Percentiles rank a stretch among this genome's conserved stretches.
phyloP scores from a whole-genome alignment of 2,329 filamentous ascomycete species.

The Trichophyton mentagrophytes region DNA sequence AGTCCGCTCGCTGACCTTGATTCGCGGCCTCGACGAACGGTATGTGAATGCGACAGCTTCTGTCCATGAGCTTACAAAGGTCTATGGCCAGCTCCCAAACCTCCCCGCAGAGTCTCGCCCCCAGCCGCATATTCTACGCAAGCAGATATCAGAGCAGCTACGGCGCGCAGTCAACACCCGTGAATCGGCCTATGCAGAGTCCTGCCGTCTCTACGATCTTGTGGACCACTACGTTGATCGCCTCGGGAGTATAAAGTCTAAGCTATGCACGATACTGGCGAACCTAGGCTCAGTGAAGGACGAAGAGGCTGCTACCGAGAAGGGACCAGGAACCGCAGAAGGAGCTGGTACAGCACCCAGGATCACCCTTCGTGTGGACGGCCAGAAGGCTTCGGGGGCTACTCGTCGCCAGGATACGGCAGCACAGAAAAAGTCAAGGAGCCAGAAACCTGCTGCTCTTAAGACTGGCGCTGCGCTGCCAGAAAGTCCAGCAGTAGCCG shows the following conservation, averaged over 20 bases:
- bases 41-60: constrained; percentile 31
- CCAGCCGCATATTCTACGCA: constrained; percentile 41
- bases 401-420: not conserved
- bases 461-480: not conserved
- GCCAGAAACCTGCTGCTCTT: not conserved
- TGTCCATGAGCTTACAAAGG: constrained; percentile 32
- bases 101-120: constrained; percentile 37
- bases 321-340: constrained; percentile 31
- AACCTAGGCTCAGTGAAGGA: constrained; percentile 33
- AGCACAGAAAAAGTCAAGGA: not conserved
- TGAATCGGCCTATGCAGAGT: constrained; percentile 45
- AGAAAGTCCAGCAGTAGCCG: not conserved
- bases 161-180: constrained; percentile 43
- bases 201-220: constrained; percentile 44
- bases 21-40: constrained; percentile 38
- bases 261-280: constrained; percentile 43
- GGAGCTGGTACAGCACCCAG: constrained; percentile 25
- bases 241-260: constrained; percentile 47
- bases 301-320: constrained; percentile 21
- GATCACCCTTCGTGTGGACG: constrained; percentile 33
- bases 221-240: constrained; percentile 46
- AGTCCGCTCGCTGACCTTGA: constrained; percentile 49
- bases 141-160: constrained; percentile 44
- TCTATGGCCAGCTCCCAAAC: constrained; percentile 39
- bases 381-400: constrained; percentile 13